A percentile compares a stretch with the other conserved stretches of the same genome.
These are phyloP conservation scores for Pneumocystis canis DNA, from an alignment of 1,139 yeast genomes.

Conservation along the genomic window DNA sequence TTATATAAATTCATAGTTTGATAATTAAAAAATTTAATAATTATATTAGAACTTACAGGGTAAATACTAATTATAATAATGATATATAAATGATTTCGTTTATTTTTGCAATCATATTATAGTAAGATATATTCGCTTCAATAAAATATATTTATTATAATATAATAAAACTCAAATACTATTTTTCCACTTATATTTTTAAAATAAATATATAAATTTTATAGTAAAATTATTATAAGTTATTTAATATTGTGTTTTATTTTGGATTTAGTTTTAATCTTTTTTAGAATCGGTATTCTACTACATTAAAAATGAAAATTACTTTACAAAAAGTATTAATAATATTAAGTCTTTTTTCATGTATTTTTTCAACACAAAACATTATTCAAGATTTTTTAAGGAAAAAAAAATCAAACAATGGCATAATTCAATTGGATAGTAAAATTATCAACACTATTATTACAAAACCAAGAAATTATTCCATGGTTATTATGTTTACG, in stretches of 20 bases:
- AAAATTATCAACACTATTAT: conserved; percentile 44
- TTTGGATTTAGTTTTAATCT: neutral
- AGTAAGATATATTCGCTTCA: neutral
- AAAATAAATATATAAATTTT: neutral
- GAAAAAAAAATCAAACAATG: conserved; percentile 12
- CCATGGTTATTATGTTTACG: neutral
- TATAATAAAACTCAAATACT: neutral
- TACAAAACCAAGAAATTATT: conserved; percentile 28
- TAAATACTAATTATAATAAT: neutral
- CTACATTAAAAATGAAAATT: neutral
- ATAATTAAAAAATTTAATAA: neutral
- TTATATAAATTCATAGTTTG: neutral
- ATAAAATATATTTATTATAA: neutral
- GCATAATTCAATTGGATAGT: conserved; percentile 42
- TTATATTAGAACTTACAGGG: neutral
- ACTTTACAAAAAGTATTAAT: neutral
- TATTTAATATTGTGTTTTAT: neutral
- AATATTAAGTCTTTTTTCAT: neutral
- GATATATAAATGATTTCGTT: neutral
- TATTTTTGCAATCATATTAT: neutral
- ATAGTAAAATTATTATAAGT: neutral
- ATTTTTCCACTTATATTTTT: neutral
- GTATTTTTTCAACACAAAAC: neutral
- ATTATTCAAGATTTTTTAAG: neutral
- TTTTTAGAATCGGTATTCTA: neutral